A percentile compares a stretch with the other conserved stretches of the same genome.
Evolutionary conservation across 148 eudicot genomes (phyloP).

Genomic region (Silene latifolia): DNA sequence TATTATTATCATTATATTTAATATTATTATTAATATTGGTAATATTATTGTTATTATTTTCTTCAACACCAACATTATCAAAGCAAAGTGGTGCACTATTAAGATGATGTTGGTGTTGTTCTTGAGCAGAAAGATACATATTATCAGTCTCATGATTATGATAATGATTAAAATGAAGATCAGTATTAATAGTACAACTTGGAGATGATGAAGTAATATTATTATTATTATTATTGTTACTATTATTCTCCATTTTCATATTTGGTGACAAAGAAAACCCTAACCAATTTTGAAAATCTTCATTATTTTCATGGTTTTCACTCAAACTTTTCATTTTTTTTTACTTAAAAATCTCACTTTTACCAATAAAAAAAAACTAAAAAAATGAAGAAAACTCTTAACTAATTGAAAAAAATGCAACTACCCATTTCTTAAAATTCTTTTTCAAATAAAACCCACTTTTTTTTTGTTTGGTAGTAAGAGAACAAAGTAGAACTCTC

Average conservation of each 20-base stretch:
- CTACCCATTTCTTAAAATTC: conserved; percentile 27
- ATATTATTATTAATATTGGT: conserved; percentile 4
- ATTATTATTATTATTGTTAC: background rate
- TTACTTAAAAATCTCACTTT: background rate
- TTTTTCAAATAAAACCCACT: conserved; percentile 11
- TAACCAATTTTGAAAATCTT: conserved; percentile 39
- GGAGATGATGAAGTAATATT: conserved; percentile 11
- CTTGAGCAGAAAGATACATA: conserved; percentile 28
- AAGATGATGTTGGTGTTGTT: background rate
- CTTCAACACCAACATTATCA: conserved; percentile 7
- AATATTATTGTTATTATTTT: conserved; percentile 12
- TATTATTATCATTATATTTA: background rate
- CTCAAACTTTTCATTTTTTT: conserved; percentile 43
- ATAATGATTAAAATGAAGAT: conserved; percentile 23
- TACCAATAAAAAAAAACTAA: conserved; percentile 8
- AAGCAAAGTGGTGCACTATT: conserved; percentile 15
- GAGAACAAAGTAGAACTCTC: conserved; percentile 20
- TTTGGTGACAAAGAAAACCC: conserved; percentile 63
- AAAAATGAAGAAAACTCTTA: conserved; percentile 27
- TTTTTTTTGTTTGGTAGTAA: background rate
- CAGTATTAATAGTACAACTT: conserved; percentile 24
- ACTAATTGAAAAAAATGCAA: conserved; percentile 18
- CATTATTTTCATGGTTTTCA: conserved; percentile 24
- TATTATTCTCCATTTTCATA: conserved; percentile 37
- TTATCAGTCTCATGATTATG: conserved; percentile 15